Percentiles rank a stretch among this genome's conserved stretches.
Conservation (phyloP, 1,284 basidiomycete species). For the Fomitopsis palustris region DNA sequence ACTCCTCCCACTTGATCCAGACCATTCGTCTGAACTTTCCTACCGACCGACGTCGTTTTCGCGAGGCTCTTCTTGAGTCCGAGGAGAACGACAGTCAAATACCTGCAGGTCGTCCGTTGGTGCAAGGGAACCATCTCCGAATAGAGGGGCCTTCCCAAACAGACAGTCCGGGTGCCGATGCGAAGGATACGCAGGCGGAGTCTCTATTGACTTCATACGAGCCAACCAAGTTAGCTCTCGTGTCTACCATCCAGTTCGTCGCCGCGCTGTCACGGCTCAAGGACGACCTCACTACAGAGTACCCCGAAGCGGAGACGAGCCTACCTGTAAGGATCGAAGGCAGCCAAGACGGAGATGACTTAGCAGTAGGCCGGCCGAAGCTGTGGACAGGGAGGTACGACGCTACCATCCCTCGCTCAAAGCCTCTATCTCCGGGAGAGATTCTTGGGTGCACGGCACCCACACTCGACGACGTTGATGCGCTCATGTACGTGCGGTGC, state of each 20-base stretch:
- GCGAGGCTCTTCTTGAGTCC: conserved; percentile 50
- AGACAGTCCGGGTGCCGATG: conserved; percentile 4
- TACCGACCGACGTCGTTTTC: conserved; percentile 60
- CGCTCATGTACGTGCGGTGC: conserved; percentile 65
- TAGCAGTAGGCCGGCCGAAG: conserved; percentile 16
- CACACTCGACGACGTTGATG: conserved; percentile 75
- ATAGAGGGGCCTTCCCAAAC: conserved; percentile 44
- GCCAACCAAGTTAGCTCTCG: conserved; percentile 78
- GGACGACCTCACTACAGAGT: conserved; percentile 60
- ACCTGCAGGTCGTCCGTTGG: conserved; percentile 52
- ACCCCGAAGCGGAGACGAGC: conserved; percentile 13
- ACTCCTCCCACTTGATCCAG: conserved; percentile 77
- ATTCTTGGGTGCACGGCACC: conserved; percentile 98
- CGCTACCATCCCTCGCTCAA: conserved; percentile 82
- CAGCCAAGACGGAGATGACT: not conserved
- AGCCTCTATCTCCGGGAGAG: conserved; percentile 95
- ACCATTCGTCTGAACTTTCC: conserved; percentile 93
- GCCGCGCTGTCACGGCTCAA: conserved; percentile 86
- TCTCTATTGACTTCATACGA: conserved; percentile 21
- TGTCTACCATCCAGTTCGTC: conserved; percentile 95
- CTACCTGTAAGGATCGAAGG: conserved; percentile 15
- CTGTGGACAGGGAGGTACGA: conserved; percentile 72
- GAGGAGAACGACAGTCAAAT: conserved; percentile 47
- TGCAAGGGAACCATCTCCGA: conserved; percentile 46
- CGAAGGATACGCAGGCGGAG: conserved; percentile 3